These are phyloP conservation scores for Suillus occidentalis DNA, from an alignment of 768 basidiomycete species.

Conservation along the genomic window DNA sequence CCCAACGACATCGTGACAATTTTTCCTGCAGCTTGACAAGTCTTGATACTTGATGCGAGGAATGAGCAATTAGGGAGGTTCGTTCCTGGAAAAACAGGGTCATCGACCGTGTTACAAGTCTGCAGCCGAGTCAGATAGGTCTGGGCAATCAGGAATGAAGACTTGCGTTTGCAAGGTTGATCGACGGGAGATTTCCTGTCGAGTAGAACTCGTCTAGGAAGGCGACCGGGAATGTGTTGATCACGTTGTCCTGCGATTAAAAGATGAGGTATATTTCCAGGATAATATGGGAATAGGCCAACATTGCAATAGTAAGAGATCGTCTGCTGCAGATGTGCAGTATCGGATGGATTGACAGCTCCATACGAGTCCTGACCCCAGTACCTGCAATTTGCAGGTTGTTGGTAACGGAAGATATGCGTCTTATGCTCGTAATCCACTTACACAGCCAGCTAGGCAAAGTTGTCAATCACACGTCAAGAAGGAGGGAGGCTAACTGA, in stretches of 20 bases:
- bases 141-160: neutral
- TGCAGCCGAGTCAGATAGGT: constrained; percentile 22
- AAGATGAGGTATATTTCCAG: neutral
- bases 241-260: constrained; percentile 46
- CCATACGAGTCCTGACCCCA: constrained; percentile 42
- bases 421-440: neutral
- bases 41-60: constrained; percentile 59
- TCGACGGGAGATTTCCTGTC: constrained; percentile 53
- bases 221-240: constrained; percentile 61
- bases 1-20: constrained; percentile 59
- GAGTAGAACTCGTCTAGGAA: constrained; percentile 63
- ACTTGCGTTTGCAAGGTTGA: constrained; percentile 61
- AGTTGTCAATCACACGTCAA: neutral
- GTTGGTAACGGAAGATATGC: neutral
- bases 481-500: constrained; percentile 8
- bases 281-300: neutral
- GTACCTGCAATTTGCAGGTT: constrained; percentile 21
- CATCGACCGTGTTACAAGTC: constrained; percentile 62
- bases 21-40: constrained; percentile 67
- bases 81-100: constrained; percentile 61
- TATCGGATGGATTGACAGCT: constrained; percentile 29
- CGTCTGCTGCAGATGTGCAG: constrained; percentile 32
- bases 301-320: constrained; percentile 36
- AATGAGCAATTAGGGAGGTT: constrained; percentile 59
- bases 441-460: constrained; percentile 27